A percentile compares a stretch with the other conserved stretches of the same genome.
Conservation (phyloP, 2,329 filamentous ascomycete species). For the Colletotrichum trifolii region DNA sequence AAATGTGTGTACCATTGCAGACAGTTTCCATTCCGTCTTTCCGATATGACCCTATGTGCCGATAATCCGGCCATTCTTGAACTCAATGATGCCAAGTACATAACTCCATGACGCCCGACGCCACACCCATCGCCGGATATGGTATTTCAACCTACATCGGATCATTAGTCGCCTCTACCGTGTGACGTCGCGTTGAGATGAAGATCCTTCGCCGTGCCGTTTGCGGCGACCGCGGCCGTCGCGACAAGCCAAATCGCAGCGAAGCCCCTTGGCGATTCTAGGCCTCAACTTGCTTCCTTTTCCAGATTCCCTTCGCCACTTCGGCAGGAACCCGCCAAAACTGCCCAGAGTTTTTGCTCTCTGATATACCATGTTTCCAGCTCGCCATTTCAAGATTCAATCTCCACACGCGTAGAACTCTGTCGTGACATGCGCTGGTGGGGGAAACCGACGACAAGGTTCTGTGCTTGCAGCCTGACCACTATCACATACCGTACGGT, state of each 20-base stretch:
- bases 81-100: conserved; percentile 11
- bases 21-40: conserved; percentile 4
- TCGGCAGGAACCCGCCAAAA: conserved; percentile 1
- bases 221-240: conserved; percentile 11
- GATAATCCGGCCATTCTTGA: conserved; percentile 5
- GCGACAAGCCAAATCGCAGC: conserved; percentile 5
- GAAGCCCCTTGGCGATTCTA: background rate
- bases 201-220: conserved; percentile 5
- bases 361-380: background rate
- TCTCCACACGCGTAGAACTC: background rate
- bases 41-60: conserved; percentile 2
- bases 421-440: background rate
- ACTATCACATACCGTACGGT: background rate
- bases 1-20: background rate
- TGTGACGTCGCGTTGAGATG: conserved; percentile 5
- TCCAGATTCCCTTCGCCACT: conserved; percentile 3
- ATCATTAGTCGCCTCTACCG: conserved; percentile 8
- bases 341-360: background rate
- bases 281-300: background rate
- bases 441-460: background rate
- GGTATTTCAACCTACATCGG: conserved; percentile 22
- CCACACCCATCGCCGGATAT: conserved; percentile 18
- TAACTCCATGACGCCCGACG: conserved; percentile 30
- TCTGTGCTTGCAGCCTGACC: background rate
- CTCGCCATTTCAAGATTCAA: background rate